Conservation (phyloP, 2,329 filamentous ascomycete species). For the Fusarium gaditjirri region DNA sequence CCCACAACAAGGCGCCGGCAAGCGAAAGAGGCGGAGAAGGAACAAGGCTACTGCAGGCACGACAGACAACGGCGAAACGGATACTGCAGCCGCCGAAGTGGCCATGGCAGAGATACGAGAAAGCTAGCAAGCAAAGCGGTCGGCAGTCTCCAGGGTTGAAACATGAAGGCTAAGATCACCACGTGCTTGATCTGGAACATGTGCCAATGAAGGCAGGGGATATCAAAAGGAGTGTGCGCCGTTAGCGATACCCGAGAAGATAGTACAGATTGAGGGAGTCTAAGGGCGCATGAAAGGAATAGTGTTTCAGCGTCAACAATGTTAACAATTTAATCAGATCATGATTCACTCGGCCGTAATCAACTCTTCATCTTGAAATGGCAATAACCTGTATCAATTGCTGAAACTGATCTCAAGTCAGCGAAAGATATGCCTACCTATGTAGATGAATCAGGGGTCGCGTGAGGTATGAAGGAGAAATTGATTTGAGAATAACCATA, state of each 20-base stretch:
- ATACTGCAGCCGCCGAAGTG: conserved; percentile 7
- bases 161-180: conserved; percentile 34
- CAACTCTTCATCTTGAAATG: background rate
- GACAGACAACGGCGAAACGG: conserved; percentile 21
- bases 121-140: conserved; percentile 5
- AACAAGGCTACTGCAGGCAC: conserved; percentile 40
- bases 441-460: conserved; percentile 17
- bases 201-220: conserved; percentile 7
- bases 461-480: conserved; percentile 35
- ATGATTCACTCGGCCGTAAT: conserved; percentile 1
- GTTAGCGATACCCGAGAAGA: conserved; percentile 40
- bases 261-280: conserved; percentile 12
- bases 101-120: conserved; percentile 35
- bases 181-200: conserved; percentile 21
- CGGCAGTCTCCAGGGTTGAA: conserved; percentile 3
- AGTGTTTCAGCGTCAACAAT: conserved; percentile 19
- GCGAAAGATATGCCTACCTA: background rate
- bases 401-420: background rate
- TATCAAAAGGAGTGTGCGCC: conserved; percentile 22
- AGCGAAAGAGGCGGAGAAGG: conserved; percentile 49
- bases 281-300: conserved; percentile 19
- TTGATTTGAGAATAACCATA: conserved; percentile 10
- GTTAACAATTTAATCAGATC: conserved; percentile 8
- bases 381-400: background rate
- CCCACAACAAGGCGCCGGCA: conserved; percentile 42